phyloP scores from a whole-genome alignment of 1,284 basidiomycete genomes.

The Rhodotorula glutinis region DNA sequence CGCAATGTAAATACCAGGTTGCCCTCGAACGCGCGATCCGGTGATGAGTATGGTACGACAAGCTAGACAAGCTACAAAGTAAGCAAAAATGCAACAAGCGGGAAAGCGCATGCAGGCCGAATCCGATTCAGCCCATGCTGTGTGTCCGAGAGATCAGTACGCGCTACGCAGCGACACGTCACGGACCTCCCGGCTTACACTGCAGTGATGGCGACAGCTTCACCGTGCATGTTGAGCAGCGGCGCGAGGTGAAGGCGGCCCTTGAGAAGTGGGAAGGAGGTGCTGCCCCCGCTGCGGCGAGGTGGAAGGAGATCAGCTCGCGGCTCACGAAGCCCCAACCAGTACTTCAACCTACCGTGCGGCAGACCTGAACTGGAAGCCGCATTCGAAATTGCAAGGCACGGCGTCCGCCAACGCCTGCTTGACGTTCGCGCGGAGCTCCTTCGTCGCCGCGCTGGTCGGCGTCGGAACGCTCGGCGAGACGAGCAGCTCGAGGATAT shows the following conservation, averaged over 20 bases:
- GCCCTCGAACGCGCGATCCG: neutral
- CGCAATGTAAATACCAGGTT: neutral
- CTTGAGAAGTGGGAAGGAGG: neutral
- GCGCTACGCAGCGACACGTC: too few relatives aligned
- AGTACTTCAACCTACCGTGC: neutral
- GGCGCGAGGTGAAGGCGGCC: conserved; percentile 22
- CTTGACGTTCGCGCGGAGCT: conserved; percentile 7
- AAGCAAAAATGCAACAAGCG: too few relatives aligned
- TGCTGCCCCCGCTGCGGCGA: neutral
- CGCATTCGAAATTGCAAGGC: conserved; percentile 3
- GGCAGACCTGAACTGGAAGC: neutral
- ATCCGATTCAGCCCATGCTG: too few relatives aligned
- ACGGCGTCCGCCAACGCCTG: conserved; percentile 7
- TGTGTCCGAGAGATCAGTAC: too few relatives aligned
- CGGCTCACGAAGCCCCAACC: neutral
- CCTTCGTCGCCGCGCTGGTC: conserved; percentile 7
- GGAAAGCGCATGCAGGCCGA: too few relatives aligned
- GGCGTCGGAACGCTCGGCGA: conserved; percentile 2
- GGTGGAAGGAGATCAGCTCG: neutral
- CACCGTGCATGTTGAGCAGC: conserved; percentile 15
- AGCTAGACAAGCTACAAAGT: too few relatives aligned
- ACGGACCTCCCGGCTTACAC: neutral
- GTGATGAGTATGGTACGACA: too few relatives aligned
- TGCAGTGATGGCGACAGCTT: neutral
- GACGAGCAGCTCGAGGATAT: conserved; percentile 27